Conservation (phyloP, 805 yeast genomes). For the Isabelozyma pseudorhagii region DNA sequence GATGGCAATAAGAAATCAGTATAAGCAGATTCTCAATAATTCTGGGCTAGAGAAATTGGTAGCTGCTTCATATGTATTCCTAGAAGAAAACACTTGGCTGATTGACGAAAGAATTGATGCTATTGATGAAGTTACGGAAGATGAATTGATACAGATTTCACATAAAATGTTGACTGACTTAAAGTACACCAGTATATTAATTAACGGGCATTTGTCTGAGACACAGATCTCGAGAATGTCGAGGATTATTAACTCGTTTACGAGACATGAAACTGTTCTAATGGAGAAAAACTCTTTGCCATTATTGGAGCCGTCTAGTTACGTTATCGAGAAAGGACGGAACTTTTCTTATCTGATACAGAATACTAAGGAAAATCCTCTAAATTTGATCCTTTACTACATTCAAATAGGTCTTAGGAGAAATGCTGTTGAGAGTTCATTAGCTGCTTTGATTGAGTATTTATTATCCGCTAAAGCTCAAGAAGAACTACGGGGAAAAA, state of each 20-base stretch:
- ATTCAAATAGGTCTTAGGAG: conserved; percentile 54
- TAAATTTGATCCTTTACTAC: conserved; percentile 50
- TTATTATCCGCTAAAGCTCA: conserved; percentile 42
- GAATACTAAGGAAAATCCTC: conserved; percentile 45
- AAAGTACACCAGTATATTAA: conserved; percentile 37
- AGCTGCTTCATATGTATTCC: conserved; percentile 45
- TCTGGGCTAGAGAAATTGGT: conserved; percentile 48
- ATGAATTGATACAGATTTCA: conserved; percentile 28
- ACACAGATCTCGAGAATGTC: conserved; percentile 14
- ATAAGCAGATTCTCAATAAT: conserved; percentile 38
- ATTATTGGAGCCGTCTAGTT: conserved; percentile 22
- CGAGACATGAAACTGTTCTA: conserved; percentile 17
- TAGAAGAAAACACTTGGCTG: conserved; percentile 58
- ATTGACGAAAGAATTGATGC: conserved; percentile 55
- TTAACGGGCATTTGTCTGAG: conserved; percentile 47
- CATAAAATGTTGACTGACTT: conserved; percentile 18
- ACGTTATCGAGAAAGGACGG: conserved; percentile 10
- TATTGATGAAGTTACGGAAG: conserved; percentile 46
- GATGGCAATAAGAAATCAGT: conserved; percentile 44
- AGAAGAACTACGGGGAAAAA: conserved; percentile 49
- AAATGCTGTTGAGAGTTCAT: conserved; percentile 27
- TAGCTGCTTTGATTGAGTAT: conserved; percentile 47
- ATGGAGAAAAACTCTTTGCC: conserved; percentile 14
- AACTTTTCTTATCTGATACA: conserved; percentile 23
- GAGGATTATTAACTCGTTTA: conserved; percentile 17